Evolutionary conservation across 2,329 filamentous ascomycete genomes (phyloP).

Genomic region (Pseudogymnoascus sp.): DNA sequence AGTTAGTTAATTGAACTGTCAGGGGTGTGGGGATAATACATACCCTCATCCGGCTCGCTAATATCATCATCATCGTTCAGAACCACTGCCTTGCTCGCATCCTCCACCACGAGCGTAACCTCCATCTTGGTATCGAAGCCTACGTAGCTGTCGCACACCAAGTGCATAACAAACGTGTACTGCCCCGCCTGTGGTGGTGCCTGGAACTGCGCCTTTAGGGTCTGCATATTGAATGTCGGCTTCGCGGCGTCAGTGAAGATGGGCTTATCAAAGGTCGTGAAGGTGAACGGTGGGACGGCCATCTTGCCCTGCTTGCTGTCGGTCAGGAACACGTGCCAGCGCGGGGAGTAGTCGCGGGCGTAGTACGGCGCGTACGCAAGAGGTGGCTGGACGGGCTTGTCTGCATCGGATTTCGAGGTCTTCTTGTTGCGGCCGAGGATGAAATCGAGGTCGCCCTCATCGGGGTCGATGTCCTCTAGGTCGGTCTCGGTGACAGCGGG

Average conservation of each 20-base stretch:
- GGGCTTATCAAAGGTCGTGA: conserved; percentile 83
- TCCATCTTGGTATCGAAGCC: conserved; percentile 91
- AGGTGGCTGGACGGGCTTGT: conserved; percentile 64
- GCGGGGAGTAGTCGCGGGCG: conserved; percentile 77
- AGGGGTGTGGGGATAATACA: conserved; percentile 29
- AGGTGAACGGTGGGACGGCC: conserved; percentile 93
- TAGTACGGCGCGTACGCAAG: conserved; percentile 88
- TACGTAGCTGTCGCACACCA: conserved; percentile 90
- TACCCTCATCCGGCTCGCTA: conserved; percentile 95
- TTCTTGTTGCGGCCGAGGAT: conserved; percentile 67
- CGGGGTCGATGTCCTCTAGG: conserved; percentile 83
- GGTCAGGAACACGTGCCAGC: conserved; percentile 90
- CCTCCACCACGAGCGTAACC: conserved; percentile 80
- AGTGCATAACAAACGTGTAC: conserved; percentile 90
- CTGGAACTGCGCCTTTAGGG: conserved; percentile 93
- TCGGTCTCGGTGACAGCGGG: conserved; percentile 70
- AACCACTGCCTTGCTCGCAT: conserved; percentile 73
- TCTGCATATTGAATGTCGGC: conserved; percentile 92
- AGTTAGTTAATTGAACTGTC: conserved; percentile 15
- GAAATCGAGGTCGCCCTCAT: conserved; percentile 84
- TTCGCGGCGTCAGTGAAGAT: conserved; percentile 72
- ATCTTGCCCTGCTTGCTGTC: conserved; percentile 94
- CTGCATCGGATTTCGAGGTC: conserved; percentile 47
- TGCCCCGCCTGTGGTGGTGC: conserved; percentile 86
- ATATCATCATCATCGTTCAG: conserved; percentile 88